Conservation (phyloP, 2,329 filamentous ascomycete species). For the Alternaria sp. region DNA sequence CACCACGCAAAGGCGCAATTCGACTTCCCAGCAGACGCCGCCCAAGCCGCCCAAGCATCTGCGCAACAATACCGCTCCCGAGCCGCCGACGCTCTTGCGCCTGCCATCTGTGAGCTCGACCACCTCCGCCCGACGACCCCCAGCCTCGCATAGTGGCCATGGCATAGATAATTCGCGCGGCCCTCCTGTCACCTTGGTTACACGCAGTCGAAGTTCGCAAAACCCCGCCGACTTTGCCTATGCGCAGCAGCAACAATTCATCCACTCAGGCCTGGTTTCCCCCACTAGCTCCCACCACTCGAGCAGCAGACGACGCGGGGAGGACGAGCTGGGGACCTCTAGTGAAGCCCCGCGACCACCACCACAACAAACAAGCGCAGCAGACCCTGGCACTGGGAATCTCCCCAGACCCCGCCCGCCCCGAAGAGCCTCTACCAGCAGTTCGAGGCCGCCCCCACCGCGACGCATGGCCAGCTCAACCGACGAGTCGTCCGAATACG, state of each 20-base stretch:
- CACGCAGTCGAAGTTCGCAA: slow-evolving; percentile 37
- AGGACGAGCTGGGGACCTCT: slow-evolving; percentile 16
- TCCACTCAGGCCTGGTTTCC: slow-evolving; percentile 33
- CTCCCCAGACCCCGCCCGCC: slow-evolving; percentile 14
- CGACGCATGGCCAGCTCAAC: slow-evolving; percentile 42
- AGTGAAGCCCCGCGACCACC: slow-evolving; percentile 27
- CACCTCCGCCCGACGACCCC: slow-evolving; percentile 49
- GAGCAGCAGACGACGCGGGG: slow-evolving; percentile 25
- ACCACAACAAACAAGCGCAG: slow-evolving; percentile 10
- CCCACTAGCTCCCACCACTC: slow-evolving; percentile 29
- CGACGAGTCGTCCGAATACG: slow-evolving; percentile 44
- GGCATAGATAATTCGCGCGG: slow-evolving; percentile 60
- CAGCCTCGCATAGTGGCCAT: slow-evolving; percentile 59
- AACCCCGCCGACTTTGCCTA: slow-evolving; percentile 39
- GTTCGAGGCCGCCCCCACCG: slow-evolving; percentile 24
- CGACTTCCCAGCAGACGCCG: slow-evolving; percentile 22
- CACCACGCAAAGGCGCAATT: slow-evolving; percentile 9
- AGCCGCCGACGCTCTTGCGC: slow-evolving; percentile 40
- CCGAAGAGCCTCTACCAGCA: slow-evolving; percentile 31
- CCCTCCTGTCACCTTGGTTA: slow-evolving; percentile 61
- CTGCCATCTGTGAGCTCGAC: slow-evolving; percentile 40
- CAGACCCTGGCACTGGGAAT: background rate
- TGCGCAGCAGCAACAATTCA: slow-evolving; percentile 37
- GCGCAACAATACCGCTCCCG: slow-evolving; percentile 36
- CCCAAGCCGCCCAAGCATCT: slow-evolving; percentile 30